Base-by-base conservation (phyloP, 495 filamentous ascomycete species). In the Hyphodiscus hymeniophilus region DNA sequence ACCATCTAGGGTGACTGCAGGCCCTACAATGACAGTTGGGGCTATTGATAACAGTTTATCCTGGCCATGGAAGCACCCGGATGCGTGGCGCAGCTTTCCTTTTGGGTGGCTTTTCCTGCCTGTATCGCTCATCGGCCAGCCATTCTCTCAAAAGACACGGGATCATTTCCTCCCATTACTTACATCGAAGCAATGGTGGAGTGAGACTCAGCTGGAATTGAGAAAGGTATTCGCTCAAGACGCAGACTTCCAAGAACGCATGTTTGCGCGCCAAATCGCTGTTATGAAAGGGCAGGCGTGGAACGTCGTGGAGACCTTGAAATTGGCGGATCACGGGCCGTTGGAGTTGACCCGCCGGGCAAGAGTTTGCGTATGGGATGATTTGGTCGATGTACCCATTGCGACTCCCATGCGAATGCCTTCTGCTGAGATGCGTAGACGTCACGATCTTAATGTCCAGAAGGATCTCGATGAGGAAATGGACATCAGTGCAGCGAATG, bases 281-380 rank as follows among this genome's bases (percentile, higher is more conserved):
- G 92, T 98, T 33, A 92, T 98, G 86, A 98, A 98, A 68, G 92
- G 92, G 3, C 92, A 98, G 59, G 92, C 94, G 7, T 98, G 90
- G 87, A 98, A 98, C 64, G 92, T 98, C 2, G 89, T 98, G 7
- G 92, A 98, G 68, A 95, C 91, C 10, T 70, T 98, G 42, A 98
- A 98, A 60, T 84, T 82, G 3, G 73, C 76, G 1, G 94, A 95
- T 63, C 91, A 96, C 55, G 92, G 92, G 1, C 92, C 92, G 1
- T 71, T 98, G 15, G 92, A 98, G 65, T 73, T 98, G 49, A 96
- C 91, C 16, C 77, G 92, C 53, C 74, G 92, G 56, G 81, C 87
- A 13, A 78, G 91, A 57, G 89, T 97, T 26, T 94, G 89, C 59
- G 89, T 98, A 12, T 98, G 94, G 94, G 92, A 98, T 63, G 92